Evolutionary conservation across 768 basidiomycete genomes (phyloP).

Genomic region (Tylopilus rubrobrunneus): DNA sequence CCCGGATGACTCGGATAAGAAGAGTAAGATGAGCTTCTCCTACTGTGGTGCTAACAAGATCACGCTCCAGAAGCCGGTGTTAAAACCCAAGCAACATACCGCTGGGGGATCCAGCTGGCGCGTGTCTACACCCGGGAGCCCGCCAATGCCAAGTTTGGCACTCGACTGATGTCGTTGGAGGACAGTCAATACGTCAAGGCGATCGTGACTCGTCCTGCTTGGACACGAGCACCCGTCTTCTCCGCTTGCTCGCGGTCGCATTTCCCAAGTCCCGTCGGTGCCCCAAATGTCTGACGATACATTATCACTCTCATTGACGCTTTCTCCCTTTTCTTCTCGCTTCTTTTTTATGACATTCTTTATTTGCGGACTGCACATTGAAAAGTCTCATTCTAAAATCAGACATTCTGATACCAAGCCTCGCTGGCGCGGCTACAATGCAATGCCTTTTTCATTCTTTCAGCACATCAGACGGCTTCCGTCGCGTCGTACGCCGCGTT

Average conservation of each 20-base stretch:
- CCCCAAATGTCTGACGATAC: constrained; percentile 31
- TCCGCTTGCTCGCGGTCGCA: constrained; percentile 16
- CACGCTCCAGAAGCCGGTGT: constrained; percentile 74
- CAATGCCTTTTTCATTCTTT: not conserved
- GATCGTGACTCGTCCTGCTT: constrained; percentile 71
- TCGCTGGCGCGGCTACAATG: constrained; percentile 20
- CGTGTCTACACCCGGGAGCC: constrained; percentile 68
- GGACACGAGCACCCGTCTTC: constrained; percentile 57
- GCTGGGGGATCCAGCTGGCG: constrained; percentile 36
- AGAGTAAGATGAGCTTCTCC: constrained; percentile 92
- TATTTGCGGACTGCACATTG: constrained; percentile 35
- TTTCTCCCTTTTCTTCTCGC: not conserved
- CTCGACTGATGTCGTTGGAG: constrained; percentile 73
- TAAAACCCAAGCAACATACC: constrained; percentile 42
- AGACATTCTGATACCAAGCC: constrained; percentile 24
- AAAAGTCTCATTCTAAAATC: constrained; percentile 26
- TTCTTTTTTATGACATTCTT: constrained; percentile 33
- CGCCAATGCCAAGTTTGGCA: constrained; percentile 91
- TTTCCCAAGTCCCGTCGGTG: constrained; percentile 20
- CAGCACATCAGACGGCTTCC: constrained; percentile 19
- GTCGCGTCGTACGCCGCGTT: constrained; percentile 71
- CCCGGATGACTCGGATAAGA: constrained; percentile 82
- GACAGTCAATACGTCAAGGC: constrained; percentile 66
- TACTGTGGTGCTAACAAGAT: constrained; percentile 93
- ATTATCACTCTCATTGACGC: constrained; percentile 32